Evolutionary conservation across 768 basidiomycete genomes (phyloP).

Genomic region (Russula sp.): DNA sequence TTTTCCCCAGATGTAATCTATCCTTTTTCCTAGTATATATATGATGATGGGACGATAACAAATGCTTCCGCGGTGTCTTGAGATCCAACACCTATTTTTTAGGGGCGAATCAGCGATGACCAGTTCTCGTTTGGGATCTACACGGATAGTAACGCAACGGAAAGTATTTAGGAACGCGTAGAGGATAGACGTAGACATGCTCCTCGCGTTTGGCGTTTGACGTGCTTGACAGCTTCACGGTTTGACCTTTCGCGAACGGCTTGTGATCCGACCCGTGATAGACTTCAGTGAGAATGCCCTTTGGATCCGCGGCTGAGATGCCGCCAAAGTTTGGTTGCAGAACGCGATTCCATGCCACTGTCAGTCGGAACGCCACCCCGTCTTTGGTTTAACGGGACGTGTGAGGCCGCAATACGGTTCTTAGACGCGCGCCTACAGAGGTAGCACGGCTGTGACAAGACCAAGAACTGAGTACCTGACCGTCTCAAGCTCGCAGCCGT

Average conservation of each 20-base stretch:
- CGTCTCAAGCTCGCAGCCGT: neutral
- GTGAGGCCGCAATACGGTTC: neutral
- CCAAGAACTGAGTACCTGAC: neutral
- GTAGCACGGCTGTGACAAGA: neutral
- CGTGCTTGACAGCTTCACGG: conserved; percentile 11
- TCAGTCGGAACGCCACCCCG: conserved; percentile 14
- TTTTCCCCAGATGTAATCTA: conserved; percentile 11
- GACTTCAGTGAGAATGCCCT: conserved; percentile 1
- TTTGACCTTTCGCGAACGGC: neutral
- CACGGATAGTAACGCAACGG: too few relatives aligned
- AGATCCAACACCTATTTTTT: neutral
- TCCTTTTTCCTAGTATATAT: conserved; percentile 10
- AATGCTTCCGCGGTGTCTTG: neutral
- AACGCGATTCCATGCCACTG: conserved; percentile 6
- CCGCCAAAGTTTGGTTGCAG: neutral
- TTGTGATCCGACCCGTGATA: conserved; percentile 19
- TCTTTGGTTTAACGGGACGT: neutral
- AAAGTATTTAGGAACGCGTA: too few relatives aligned
- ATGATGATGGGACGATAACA: neutral
- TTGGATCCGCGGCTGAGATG: conserved; percentile 19
- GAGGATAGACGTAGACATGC: too few relatives aligned
- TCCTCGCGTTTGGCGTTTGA: conserved; percentile 9
- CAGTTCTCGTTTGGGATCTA: too few relatives aligned
- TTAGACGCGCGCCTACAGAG: neutral
- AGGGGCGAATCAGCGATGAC: neutral